A percentile compares a stretch with the other conserved stretches of the same genome.
Evolutionary conservation across 75 land plant genomes (phyloP).

Genomic region (Selaginella tamariscina): DNA sequence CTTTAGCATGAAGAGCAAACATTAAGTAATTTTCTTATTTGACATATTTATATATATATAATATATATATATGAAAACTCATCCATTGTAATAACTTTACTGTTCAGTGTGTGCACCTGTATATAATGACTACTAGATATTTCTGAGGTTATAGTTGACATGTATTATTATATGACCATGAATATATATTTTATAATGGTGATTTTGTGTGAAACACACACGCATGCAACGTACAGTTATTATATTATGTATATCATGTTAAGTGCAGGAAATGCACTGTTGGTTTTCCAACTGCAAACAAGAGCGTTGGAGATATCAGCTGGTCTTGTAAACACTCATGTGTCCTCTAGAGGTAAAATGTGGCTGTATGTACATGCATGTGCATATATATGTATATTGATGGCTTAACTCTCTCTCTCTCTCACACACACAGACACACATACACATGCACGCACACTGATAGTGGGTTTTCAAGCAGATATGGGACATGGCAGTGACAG

Average conservation of each 20-base stretch:
- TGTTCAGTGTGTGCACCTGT: too few species aligned
- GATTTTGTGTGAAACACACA: not conserved
- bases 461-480: constrained; percentile 14
- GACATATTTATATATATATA: not conserved
- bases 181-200: not conserved
- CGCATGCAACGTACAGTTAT: not conserved
- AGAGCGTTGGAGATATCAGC: constrained; percentile 22
- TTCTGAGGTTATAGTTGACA: too few species aligned
- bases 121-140: not conserved
- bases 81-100: not conserved
- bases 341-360: constrained; percentile 25
- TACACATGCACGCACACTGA: not conserved
- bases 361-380: too few species aligned
- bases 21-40: constrained; percentile 6
- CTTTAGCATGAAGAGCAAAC: constrained; percentile 33
- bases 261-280: constrained; percentile 21
- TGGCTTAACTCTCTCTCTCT: not conserved
- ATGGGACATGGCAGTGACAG: constrained; percentile 33
- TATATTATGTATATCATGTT: not conserved
- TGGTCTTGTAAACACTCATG: constrained; percentile 26
- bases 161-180: not conserved
- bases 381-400: not conserved
- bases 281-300: constrained; percentile 32
- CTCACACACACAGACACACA: not conserved
- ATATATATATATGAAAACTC: too few species aligned